phyloP scores from a whole-genome alignment of 345 rosid species.

The Noccaea caerulescens region DNA sequence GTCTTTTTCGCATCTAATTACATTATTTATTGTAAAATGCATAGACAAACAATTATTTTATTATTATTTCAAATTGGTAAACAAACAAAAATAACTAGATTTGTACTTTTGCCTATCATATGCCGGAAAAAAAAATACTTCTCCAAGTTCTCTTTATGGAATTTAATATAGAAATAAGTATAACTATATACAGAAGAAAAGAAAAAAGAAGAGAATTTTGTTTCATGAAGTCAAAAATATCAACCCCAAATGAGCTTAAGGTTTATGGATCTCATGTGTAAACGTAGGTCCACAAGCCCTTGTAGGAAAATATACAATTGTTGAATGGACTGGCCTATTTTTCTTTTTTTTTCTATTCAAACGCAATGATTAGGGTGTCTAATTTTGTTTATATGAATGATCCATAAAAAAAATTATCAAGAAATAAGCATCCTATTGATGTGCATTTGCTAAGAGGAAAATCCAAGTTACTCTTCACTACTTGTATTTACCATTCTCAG shows the following conservation, averaged over 20 bases:
- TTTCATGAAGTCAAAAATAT: neutral
- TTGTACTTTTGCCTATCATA: neutral
- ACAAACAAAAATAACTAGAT: neutral
- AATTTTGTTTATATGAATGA: too few relatives aligned
- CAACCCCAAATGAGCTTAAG: conserved; percentile 3
- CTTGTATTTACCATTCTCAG: neutral
- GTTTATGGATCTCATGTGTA: conserved; percentile 3
- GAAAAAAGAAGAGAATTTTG: neutral
- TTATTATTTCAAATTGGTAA: neutral
- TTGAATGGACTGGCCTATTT: neutral
- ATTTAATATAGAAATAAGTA: neutral
- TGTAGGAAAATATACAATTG: neutral
- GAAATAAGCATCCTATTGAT: neutral
- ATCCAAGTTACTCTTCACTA: neutral
- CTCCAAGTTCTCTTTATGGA: neutral
- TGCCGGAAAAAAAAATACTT: neutral
- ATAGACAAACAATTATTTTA: neutral
- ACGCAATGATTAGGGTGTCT: too few relatives aligned
- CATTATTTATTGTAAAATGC: neutral
- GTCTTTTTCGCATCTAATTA: neutral
- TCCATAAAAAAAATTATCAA: neutral
- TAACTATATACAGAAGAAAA: neutral
- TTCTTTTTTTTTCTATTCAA: too few relatives aligned
- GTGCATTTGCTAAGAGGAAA: neutral
- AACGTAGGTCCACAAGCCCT: conserved; percentile 16